phyloP scores from a whole-genome alignment of 495 filamentous ascomycete species.

The Neurospora cerealis region DNA sequence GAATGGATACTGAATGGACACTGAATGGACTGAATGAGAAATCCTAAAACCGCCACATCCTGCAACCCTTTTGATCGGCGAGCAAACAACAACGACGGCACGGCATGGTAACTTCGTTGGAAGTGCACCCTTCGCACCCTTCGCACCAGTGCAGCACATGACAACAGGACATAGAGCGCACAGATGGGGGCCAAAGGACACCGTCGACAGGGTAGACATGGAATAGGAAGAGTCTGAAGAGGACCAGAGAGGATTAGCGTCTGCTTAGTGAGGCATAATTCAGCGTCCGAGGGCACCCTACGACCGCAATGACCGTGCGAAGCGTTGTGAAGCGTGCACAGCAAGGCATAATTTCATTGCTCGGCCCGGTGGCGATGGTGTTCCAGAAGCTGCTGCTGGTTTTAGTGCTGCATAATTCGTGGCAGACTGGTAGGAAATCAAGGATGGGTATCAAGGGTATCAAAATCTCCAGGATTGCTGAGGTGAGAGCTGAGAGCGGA shows the following conservation, averaged over 20 bases:
- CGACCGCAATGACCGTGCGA: background rate
- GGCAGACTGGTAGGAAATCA: background rate
- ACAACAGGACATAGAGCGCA: background rate
- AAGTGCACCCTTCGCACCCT: background rate
- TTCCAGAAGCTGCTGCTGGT: background rate
- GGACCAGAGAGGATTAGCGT: background rate
- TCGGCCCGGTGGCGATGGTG: background rate
- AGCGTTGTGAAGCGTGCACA: background rate
- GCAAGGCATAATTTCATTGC: background rate
- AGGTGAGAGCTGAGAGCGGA: background rate
- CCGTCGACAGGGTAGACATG: background rate
- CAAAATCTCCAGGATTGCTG: too few species aligned
- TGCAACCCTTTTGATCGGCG: too few species aligned
- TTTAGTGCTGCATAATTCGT: background rate
- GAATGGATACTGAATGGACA: background rate
- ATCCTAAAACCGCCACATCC: background rate
- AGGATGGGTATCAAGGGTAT: too few species aligned
- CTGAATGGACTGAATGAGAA: too few species aligned
- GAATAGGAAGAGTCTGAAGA: background rate
- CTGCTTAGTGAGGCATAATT: background rate
- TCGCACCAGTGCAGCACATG: background rate
- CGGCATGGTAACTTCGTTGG: background rate
- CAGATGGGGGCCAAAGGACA: too few species aligned
- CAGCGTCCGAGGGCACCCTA: background rate
- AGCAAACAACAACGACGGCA: background rate